Evolutionary conservation across 1,284 basidiomycete species (phyloP).

Genomic region (Sporisorium sorghi): DNA sequence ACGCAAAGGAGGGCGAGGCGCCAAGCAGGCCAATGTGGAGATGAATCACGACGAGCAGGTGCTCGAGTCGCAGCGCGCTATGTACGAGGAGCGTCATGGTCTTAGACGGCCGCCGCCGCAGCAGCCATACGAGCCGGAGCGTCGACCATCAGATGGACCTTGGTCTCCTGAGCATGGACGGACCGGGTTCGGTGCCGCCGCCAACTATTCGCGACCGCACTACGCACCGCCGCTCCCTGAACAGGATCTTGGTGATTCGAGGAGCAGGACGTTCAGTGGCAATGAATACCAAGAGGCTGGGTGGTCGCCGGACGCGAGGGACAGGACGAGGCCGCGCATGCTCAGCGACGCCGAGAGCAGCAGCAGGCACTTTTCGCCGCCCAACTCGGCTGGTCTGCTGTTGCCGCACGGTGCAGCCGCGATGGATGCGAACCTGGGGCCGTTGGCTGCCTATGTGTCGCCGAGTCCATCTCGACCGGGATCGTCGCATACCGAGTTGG

Average conservation of each 20-base stretch:
- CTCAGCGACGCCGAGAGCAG: neutral
- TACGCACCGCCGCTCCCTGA: conserved; percentile 10
- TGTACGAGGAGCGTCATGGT: conserved; percentile 43
- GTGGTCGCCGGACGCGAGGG: conserved; percentile 14
- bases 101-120: conserved; percentile 21
- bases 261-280: conserved; percentile 4
- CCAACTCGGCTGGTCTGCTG: conserved; percentile 17
- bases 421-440: conserved; percentile 15
- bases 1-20: conserved; percentile 42
- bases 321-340: conserved; percentile 5
- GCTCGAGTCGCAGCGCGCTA: conserved; percentile 46
- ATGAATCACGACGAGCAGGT: conserved; percentile 36
- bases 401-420: conserved; percentile 10
- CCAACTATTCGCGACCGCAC: conserved; percentile 5
- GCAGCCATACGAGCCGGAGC: conserved; percentile 19
- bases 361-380: conserved; percentile 9
- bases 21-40: conserved; percentile 21
- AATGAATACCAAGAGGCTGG: conserved; percentile 8
- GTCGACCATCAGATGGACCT: conserved; percentile 21
- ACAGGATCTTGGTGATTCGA: conserved; percentile 29
- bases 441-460: conserved; percentile 28
- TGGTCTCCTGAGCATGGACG: conserved; percentile 2
- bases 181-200: neutral
- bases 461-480: conserved; percentile 34
- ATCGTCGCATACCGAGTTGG: conserved; percentile 27